phyloP scores from a whole-genome alignment of 106 monocot species.

The Phalaenopsis equestris region DNA sequence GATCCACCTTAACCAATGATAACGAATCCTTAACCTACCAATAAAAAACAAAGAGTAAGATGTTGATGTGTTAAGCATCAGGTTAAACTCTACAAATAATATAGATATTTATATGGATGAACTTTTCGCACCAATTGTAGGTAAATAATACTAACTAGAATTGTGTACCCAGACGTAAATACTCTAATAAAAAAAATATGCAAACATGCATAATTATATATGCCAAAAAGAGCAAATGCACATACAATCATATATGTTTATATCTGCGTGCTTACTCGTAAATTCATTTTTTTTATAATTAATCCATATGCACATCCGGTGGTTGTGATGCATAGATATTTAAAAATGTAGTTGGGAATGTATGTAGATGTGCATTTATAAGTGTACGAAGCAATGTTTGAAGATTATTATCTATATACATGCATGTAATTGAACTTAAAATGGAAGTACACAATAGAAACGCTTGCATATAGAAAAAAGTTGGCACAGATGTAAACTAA shows the following conservation, averaged over 20 bases:
- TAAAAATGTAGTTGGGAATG: no score
- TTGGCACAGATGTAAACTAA: no score
- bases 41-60: not conserved
- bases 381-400: no score
- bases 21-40: constrained; percentile 59
- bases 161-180: no score
- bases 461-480: no score
- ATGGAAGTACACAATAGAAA: no score
- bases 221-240: not conserved
- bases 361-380: no score
- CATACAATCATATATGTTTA: not conserved
- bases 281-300: no score
- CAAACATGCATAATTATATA: not conserved
- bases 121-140: not conserved
- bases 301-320: not conserved
- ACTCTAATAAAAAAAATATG: not conserved
- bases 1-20: constrained; percentile 39
- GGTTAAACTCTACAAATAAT: not conserved
- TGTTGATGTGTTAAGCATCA: not conserved
- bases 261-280: not conserved
- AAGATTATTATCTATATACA: no score
- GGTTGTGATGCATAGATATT: not conserved
- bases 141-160: no score
- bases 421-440: no score
- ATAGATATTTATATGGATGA: not conserved